Base-by-base conservation (phyloP, 1,284 basidiomycete species). In the Ceratobasidium sp. region DNA sequence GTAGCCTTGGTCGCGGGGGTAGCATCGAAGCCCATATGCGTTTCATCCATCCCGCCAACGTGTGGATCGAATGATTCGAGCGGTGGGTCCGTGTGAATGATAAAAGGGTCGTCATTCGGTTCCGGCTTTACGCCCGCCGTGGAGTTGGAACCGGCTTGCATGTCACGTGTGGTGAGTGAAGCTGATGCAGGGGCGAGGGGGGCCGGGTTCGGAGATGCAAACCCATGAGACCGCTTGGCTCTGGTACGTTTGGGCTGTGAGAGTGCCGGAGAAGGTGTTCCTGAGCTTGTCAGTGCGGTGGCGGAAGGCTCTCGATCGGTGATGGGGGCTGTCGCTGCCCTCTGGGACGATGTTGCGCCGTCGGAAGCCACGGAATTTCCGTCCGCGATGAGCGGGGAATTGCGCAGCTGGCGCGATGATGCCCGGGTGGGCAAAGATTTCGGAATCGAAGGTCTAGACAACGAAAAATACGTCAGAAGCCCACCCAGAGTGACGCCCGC, bases 101-200 rank as follows among this genome's bases (percentile, higher is more conserved):
- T 52, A 52, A 62, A 65, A 65, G 60, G 60, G 60, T 65, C 60
- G 60, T 65, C 60, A 29, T 31, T 65, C 49, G 60, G 60, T 35
- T 65, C 60, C 60, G 60, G 50, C 60, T 65, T 65, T 31, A 65
- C 60, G 52, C 32, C 10, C 52, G 34, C 52, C 52, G 34, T 31
- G 47, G 47, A 49, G 20, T 49, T 38, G 47, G 60, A 49, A 47
- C 34, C 35, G 32, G 50, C 22, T 25, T 32, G 34, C 25, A 38
- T 27, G 60, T 65, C 60, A 65, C 60, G 60, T 65, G 60, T 65
- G 35, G 49, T 25, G 49, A 65, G 49, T 42, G 60, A 54, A 31
- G 31, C 32, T 54, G 52, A 54, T 54, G 15, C 34, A 15, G 52
- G 52, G 31, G 52, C 32, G n/a, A 54, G 31, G 52, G 52, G 29